These are phyloP conservation scores for Pseudocercospora pini-densiflorae DNA, from an alignment of 2,329 filamentous ascomycete species.

Conservation along the genomic window DNA sequence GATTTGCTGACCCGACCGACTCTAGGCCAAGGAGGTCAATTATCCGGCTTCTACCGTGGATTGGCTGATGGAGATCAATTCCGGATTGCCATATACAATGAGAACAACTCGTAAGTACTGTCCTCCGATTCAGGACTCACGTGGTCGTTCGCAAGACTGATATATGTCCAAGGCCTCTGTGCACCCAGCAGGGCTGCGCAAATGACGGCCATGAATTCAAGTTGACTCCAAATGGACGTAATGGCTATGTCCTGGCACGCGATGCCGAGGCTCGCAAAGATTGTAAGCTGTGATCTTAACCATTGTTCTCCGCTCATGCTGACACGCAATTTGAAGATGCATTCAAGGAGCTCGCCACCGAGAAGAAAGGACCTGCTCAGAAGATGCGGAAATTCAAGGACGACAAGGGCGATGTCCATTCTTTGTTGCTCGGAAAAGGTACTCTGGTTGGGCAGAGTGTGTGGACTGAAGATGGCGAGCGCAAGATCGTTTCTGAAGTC, in stretches of 20 bases:
- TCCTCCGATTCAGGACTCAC: neutral
- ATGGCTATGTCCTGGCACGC: neutral
- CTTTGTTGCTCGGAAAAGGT: neutral
- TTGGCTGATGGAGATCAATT: neutral
- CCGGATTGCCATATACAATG: neutral
- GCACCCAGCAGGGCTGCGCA: neutral
- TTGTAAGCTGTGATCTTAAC: neutral
- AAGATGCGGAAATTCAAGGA: neutral
- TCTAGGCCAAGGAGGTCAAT: neutral
- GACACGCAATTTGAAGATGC: neutral
- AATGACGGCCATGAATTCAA: neutral
- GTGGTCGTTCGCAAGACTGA: neutral
- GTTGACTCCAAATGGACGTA: neutral
- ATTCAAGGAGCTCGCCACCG: neutral
- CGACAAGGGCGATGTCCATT: neutral
- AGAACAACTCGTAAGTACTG: neutral
- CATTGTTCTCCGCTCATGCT: neutral
- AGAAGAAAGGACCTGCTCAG: neutral
- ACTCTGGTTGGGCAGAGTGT: neutral
- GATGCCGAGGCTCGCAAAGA: neutral
- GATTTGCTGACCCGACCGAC: neutral
- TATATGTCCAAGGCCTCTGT: neutral
- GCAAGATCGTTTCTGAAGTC: neutral
- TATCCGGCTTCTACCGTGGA: neutral
- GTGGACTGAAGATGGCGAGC: neutral